Evolutionary conservation across 1,284 basidiomycete species (phyloP), one percentile per base, ranked within the genome.

Genomic region (Pseudozyma tsukubaensis): DNA sequence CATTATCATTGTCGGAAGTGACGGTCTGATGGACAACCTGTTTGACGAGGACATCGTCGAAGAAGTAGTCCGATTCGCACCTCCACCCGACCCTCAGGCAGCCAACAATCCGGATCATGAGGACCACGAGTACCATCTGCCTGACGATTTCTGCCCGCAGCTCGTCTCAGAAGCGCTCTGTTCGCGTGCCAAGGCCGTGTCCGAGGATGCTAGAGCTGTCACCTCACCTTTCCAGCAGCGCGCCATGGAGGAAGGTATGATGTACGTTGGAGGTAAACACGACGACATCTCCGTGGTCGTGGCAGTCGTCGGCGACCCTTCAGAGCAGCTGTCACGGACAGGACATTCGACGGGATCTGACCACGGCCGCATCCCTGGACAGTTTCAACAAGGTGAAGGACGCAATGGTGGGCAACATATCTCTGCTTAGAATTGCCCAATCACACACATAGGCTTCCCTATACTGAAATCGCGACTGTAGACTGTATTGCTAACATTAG

Each of bases 31-130:
- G 80, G 95, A 98, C 85, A 98, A 98, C 80, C 86, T 97, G 51
- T 97, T 94, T 89, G 94, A 97, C 82, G 92, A 94, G 80, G 95
- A 97, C 72, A 91, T 98, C 29, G 86, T 97, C 13, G 94, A 97
- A 72, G 92, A 94, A 78, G 91, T 97, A 12, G 86, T 89, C 13
- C 87, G 91, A 45, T 92, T 94, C 83, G 72, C 73, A 7, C 76
- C 76, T 21, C 57, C 76, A 3, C 71, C 67, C 13, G 19, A 24
- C n/a, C 51, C 58, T 11, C 53, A 57, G 6, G 37, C 57, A 12
- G 57, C 47, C 13, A 48, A 61, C n/a, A 54, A 54, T n/a, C 34
- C 37, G 9, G 54, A 58, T n/a, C 59, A 59, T 21, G 57, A 51
- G 21, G 40, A 63, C 42, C 36, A 61, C 19, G 69, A 67, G n/a